Percentiles rank a stretch among this genome's conserved stretches.
These are phyloP conservation scores for Aspergillus nomiae DNA, from an alignment of 2,329 filamentous ascomycete genomes.

Conservation along the genomic window DNA sequence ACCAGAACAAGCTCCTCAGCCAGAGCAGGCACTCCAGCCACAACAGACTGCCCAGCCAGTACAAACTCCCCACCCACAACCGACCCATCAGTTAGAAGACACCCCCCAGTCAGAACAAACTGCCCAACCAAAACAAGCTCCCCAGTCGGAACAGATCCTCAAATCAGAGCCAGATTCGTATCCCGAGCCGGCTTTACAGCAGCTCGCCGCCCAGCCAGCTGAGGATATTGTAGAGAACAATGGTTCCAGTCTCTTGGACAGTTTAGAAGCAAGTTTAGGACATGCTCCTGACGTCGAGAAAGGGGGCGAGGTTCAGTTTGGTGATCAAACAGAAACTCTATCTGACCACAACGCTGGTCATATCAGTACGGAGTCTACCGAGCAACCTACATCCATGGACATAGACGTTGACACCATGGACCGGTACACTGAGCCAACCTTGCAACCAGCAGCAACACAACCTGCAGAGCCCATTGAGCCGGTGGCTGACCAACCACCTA, in stretches of 20 bases:
- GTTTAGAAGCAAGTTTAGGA: conserved; percentile 47
- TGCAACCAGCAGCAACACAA: background rate
- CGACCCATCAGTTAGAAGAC: background rate
- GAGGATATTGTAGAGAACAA: conserved; percentile 18
- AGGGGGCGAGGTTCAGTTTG: conserved; percentile 1
- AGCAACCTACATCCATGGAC: conserved; percentile 5
- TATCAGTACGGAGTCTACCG: background rate
- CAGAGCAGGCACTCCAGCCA: background rate
- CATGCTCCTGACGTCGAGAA: conserved; percentile 6
- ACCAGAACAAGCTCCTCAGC: background rate
- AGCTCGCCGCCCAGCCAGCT: background rate
- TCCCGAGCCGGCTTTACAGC: background rate
- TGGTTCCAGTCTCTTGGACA: conserved; percentile 51
- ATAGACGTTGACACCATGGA: background rate
- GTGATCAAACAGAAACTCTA: conserved; percentile 3
- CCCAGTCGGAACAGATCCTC: background rate
- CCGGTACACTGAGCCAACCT: conserved; percentile 3
- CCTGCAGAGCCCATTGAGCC: background rate
- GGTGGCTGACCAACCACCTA: background rate
- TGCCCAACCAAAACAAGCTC: background rate
- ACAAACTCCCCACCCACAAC: background rate
- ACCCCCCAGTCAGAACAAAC: background rate
- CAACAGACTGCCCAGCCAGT: background rate
- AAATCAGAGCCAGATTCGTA: background rate
- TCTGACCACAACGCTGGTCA: conserved; percentile 2